A percentile compares a stretch with the other conserved stretches of the same genome.
phyloP scores from a whole-genome alignment of 208 protist genomes.

The Phytomonas francai region DNA sequence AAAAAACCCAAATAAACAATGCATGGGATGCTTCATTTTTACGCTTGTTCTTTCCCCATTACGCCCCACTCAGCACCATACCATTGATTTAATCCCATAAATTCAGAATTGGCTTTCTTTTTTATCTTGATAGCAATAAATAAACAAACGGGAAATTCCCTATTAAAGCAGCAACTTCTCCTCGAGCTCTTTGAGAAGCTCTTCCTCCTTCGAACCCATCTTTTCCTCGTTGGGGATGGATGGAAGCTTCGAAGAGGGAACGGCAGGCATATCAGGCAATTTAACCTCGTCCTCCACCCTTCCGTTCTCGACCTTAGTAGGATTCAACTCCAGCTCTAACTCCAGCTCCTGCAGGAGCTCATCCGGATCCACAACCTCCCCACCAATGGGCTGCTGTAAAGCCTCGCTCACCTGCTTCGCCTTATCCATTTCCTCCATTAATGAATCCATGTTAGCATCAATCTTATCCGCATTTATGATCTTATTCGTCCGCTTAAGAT shows the following conservation, averaged over 20 bases:
- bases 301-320: conserved; percentile 22
- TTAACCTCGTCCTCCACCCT: conserved; percentile 16
- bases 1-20: no score
- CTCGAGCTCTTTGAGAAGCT: conserved; percentile 60
- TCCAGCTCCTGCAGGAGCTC: conserved; percentile 80
- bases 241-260: conserved; percentile 34
- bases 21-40: no score
- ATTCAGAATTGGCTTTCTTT: conserved; percentile 4
- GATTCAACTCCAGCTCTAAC: conserved; percentile 31
- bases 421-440: conserved; percentile 88
- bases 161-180: conserved; percentile 46
- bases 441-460: conserved; percentile 83
- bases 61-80: no score
- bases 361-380: conserved; percentile 74
- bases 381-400: conserved; percentile 71
- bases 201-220: conserved; percentile 58
- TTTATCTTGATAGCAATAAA: neutral
- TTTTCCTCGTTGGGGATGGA: conserved; percentile 20
- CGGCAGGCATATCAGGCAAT: conserved; percentile 23
- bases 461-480: conserved; percentile 83
- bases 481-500: conserved; percentile 76
- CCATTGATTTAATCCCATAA: neutral
- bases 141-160: neutral
- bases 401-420: conserved; percentile 81
- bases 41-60: no score